Base-by-base conservation (phyloP, 306 rosid species). In the Neltuma alba region DNA sequence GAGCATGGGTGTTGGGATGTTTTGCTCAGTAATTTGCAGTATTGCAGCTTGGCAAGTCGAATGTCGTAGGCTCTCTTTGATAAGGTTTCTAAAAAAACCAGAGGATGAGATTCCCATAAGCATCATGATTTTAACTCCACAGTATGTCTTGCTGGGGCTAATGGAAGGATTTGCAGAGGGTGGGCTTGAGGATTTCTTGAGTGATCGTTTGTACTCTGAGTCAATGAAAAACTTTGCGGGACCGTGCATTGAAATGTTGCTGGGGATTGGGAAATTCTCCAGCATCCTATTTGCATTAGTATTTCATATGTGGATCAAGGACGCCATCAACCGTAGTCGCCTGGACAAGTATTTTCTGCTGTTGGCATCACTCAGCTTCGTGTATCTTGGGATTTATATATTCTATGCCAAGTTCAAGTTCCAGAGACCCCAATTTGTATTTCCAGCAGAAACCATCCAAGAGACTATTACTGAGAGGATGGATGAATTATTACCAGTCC, bases 21-120 rank as follows among this genome's bases (percentile, higher is more conserved):
- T 66, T 21, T 66, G 69, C 66, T 74, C 84, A 10, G 61, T 21
- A 1, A 21, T 54, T 5, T 74, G 75, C 23, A 0, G 83, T 2
- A 0, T 80, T 2, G 1, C 40, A 0, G 79, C 79, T 1, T 65
- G 80, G 70, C 21, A 0, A 2, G 80, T 81, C 33, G 80, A 81
- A 45, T 16, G 1, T 38, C 21, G 1, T 2, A 65, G 74, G 33
- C 0, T 38, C 5, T 6, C n/a, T 18, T 33, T 41, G 18, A n/a
- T n/a, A n/a, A n/a, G n/a, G n/a, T n/a, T n/a, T n/a, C n/a, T 13
- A 0, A 1, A 0, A 31, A 1, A 48, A 1, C 21, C 48, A 50
- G 15, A 63, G 0, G 8, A 0, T 3, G 4, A 2, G 0, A 7
- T 64, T 4, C 9, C 66, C 1, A 4, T 65, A 8, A 25, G 21